phyloP scores from a whole-genome alignment of 352 stramenopile species.

The Phytophthora uliginosa region DNA sequence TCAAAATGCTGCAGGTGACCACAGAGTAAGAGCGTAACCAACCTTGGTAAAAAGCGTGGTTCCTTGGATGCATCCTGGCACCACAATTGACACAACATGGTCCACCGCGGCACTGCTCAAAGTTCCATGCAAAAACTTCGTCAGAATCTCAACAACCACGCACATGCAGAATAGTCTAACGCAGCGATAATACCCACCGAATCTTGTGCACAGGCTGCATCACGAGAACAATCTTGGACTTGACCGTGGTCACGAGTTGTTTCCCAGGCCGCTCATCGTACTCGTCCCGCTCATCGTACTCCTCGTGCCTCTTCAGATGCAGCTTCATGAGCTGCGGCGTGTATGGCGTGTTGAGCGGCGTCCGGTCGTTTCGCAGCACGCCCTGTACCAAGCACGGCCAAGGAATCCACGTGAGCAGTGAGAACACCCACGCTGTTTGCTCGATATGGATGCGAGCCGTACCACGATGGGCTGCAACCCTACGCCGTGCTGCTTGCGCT shows the following conservation, averaged over 20 bases:
- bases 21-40: neutral
- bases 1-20: slow-evolving; percentile 7
- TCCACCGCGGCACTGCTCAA: slow-evolving; percentile 40
- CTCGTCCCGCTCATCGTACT: slow-evolving; percentile 53
- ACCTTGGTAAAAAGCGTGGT: slow-evolving; percentile 54
- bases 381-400: slow-evolving; percentile 37
- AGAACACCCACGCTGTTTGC: neutral
- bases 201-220: slow-evolving; percentile 62
- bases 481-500: slow-evolving; percentile 58
- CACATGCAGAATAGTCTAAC: slow-evolving; percentile 15
- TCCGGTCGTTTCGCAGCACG: slow-evolving; percentile 76
- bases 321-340: slow-evolving; percentile 89
- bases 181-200: slow-evolving; percentile 36
- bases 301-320: slow-evolving; percentile 73
- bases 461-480: slow-evolving; percentile 59
- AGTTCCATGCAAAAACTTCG: slow-evolving; percentile 14
- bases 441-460: slow-evolving; percentile 15
- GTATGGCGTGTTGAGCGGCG: slow-evolving; percentile 86
- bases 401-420: slow-evolving; percentile 11
- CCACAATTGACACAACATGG: slow-evolving; percentile 41
- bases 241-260: slow-evolving; percentile 52
- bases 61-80: slow-evolving; percentile 53
- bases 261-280: slow-evolving; percentile 36
- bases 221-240: slow-evolving; percentile 50
- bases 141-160: slow-evolving; percentile 19